Evolutionary conservation across 371 early-diverging fungal genomes (phyloP).

Genomic region (Mucor ambiguus): DNA sequence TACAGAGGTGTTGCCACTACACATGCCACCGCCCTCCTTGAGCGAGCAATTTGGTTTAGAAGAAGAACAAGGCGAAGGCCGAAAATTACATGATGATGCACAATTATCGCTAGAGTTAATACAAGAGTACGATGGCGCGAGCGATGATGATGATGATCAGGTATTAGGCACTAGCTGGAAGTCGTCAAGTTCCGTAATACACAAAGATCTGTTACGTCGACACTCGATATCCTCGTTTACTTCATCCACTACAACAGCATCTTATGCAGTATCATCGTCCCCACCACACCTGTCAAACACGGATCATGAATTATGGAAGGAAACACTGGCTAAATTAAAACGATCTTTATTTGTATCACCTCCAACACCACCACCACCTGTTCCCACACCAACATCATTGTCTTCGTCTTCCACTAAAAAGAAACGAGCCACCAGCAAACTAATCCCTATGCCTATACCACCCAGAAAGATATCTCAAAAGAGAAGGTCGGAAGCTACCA

Average conservation of each 20-base stretch:
- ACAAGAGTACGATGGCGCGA: slow-evolving; percentile 27
- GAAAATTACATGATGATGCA: neutral
- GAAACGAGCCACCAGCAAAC: slow-evolving; percentile 6
- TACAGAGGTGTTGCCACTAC: slow-evolving; percentile 50
- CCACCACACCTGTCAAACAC: slow-evolving; percentile 32
- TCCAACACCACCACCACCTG: slow-evolving; percentile 15
- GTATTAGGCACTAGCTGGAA: slow-evolving; percentile 25
- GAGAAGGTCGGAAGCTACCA: slow-evolving; percentile 54
- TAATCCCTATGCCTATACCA: slow-evolving; percentile 52
- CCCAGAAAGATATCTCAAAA: slow-evolving; percentile 33
- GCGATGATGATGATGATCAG: slow-evolving; percentile 27
- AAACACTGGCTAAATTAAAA: slow-evolving; percentile 23
- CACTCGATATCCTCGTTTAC: slow-evolving; percentile 39
- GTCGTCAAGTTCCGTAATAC: slow-evolving; percentile 6
- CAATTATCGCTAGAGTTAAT: slow-evolving; percentile 17
- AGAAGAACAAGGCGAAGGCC: slow-evolving; percentile 13
- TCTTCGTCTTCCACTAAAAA: slow-evolving; percentile 8
- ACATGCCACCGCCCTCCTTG: slow-evolving; percentile 55
- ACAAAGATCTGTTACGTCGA: slow-evolving; percentile 29
- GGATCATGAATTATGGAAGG: slow-evolving; percentile 28
- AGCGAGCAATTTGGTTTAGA: slow-evolving; percentile 29
- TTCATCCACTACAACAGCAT: slow-evolving; percentile 37
- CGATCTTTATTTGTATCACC: slow-evolving; percentile 16
- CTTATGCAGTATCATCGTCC: slow-evolving; percentile 43
- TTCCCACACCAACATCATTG: neutral